Evolutionary conservation across 208 protist genomes (phyloP), one percentile per base, ranked within the genome.

Genomic region (Leishmania martiniquensis): DNA sequence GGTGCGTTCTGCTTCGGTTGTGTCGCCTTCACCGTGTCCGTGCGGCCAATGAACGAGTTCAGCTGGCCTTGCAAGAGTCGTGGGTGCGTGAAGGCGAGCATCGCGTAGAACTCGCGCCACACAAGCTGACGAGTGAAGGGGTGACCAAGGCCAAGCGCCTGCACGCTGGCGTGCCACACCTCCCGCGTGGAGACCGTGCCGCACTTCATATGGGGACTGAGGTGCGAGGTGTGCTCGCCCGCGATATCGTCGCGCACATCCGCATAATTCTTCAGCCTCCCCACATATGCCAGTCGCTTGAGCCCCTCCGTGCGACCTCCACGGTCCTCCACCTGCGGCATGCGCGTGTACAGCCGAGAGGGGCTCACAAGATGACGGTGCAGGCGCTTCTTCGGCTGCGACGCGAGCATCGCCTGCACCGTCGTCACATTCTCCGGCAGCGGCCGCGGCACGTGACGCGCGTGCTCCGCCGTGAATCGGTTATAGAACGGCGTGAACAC

Each of bases 401-500:
- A 49, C 5, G 88, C 63, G 37, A 90, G 65, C 57, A 74, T 78
- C 65, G 79, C 67, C 63, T 52, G 39, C 22, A 84, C 76, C 45
- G 55, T 73, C 62, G 82, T 72, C 39, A 84, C 75, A n/a, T 63
- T 73, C 9, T 34, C 62, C n/a, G 10, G 17, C 52, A 82, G 65
- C 29, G 85, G 79, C 39, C 65, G 55, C 42, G 51, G 81, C 20
- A 95, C 83, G 29, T 78, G 44, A 22, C 54, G 29, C 12, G 84
- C 85, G 80, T 91, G 83, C 9, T 90, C 72, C 0, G 76, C 77
- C 45, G 89, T 67, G 45, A 96, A 74, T 13, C 49, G 66, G 62
- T 86, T 83, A 80, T 91, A 96, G 78, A 93, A 96, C 32, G 88
- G 84, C 37, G 89, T 96, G 81, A 93, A 96, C 47, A 96, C 89